Base-by-base conservation (phyloP, 345 rosid species). In the Zanthoxylum bungeanum region DNA sequence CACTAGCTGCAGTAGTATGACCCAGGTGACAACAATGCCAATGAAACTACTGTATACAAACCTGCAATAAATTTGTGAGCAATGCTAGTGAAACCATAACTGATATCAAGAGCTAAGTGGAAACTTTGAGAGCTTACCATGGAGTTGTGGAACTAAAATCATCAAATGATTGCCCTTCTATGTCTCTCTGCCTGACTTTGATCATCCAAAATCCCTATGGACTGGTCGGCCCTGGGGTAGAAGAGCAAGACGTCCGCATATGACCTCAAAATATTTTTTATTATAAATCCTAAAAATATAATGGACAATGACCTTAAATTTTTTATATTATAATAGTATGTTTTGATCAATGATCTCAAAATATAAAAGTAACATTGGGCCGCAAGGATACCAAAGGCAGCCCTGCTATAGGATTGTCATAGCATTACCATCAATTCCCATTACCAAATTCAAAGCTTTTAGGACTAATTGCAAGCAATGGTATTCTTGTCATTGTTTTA, bases 151-250 rank as follows among this genome's bases (percentile, higher is more conserved):
- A 73, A 55, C 69, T 64, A 62, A 74, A 78, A 46, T 46, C 64
- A 34, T 76, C 76, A 70, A 34, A 57, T 6, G 86, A 72, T 11
- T 80, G 67, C 0, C 33, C 68, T 60, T 73, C 78, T 71, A 60
- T 77, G 72, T 85, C 91, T 62, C 82, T 83, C 34, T 68, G 80
- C 88, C 89, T 82, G 24, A 77, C 85, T 73, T 82, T 83, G 9
- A 73, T 52, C 89, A 87, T 82, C 91, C 91, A n/a, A 83, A 56
- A 83, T 25, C 8, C 85, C 76, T n/a, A n/a, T n/a, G n/a, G n/a
- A n/a, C n/a, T n/a, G n/a, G n/a, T n/a, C n/a, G n/a, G n/a, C n/a
- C n/a, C n/a, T n/a, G n/a, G n/a, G n/a, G n/a, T n/a, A n/a, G n/a
- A n/a, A n/a, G n/a, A n/a, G n/a, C n/a, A n/a, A n/a, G n/a, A n/a